Percentiles rank a stretch among this genome's conserved stretches.
phyloP scores from a whole-genome alignment of 2,329 filamentous ascomycete species.

The Fusarium concolor region DNA sequence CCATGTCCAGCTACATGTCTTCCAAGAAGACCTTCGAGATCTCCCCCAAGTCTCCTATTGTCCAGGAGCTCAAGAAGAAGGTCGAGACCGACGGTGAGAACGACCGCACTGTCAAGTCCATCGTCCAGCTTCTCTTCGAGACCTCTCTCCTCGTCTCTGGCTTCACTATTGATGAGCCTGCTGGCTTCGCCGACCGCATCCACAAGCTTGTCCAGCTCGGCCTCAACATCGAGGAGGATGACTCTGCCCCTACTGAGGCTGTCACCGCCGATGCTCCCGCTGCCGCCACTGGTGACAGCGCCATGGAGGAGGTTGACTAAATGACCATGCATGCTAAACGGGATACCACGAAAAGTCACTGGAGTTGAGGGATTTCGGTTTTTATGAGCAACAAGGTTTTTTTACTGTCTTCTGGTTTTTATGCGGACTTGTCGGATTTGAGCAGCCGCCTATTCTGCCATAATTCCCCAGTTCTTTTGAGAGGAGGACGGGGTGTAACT shows the following conservation, averaged over 20 bases:
- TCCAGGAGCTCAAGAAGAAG: constrained; percentile 99
- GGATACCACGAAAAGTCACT: constrained; percentile 57
- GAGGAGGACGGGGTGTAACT: constrained; percentile 52
- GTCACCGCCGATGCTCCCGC: constrained; percentile 66
- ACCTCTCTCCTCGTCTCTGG: constrained; percentile 98
- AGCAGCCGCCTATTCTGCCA: constrained; percentile 48
- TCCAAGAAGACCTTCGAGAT: constrained; percentile 99
- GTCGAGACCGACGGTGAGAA: constrained; percentile 97
- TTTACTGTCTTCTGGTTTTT: constrained; percentile 50
- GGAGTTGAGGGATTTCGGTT: constrained; percentile 56
- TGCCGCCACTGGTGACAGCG: constrained; percentile 80
- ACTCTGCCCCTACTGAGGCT: constrained; percentile 71
- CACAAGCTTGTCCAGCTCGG: constrained; percentile 99
- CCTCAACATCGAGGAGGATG: constrained; percentile 95
- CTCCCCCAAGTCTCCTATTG: constrained; percentile 96
- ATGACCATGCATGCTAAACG: constrained; percentile 46
- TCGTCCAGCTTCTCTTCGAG: constrained; percentile 98
- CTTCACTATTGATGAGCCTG: constrained; percentile 99
- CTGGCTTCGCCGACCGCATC: constrained; percentile 97
- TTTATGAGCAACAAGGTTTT: constrained; percentile 51
- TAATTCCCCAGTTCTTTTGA: constrained; percentile 50
- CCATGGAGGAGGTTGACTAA: constrained; percentile 99
- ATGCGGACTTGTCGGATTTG: constrained; percentile 42
- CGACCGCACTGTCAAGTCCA: constrained; percentile 99
- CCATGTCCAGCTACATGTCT: constrained; percentile 99